Base-by-base conservation (phyloP, 2,329 filamentous ascomycete genomes). In the Aaosphaeria pasadenensis region DNA sequence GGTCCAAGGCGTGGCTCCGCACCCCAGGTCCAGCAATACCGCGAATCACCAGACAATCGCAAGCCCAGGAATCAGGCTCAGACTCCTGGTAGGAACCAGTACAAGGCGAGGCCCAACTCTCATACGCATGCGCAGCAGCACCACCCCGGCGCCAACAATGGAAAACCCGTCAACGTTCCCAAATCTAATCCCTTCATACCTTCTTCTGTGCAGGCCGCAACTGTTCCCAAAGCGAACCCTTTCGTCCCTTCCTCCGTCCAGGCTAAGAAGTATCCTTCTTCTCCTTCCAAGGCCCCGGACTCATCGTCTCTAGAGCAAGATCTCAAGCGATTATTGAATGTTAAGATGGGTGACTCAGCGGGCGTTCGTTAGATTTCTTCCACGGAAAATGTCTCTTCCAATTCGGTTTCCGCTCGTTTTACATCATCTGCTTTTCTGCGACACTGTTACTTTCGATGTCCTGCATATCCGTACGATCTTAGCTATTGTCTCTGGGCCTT, bases 161-260 rank as follows among this genome's bases (percentile, higher is more conserved):
- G 51, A 7, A 42, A 54, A 24, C 51, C 60, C 9, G 46, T 51
- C 30, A 46, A 56, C 32, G 48, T 52, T 3, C 54, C 57, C 3
- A 66, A 61, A 46, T 48, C 59, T 13, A 54, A 51, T 28, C 60
- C 57, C 5, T 59, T 60, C 53, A 66, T 66, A 57, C 17, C 17
- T 24, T 9, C 33, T 9, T 9, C 33, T 9, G n/a, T n/a, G n/a
- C 9, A 9, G 33, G 33, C 33, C 7, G 33, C 33, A 36, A n/a
- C 33, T 36, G n/a, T 36, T 36, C 33, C 33, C 33, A 40, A 40
- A 17, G 17, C 17, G 9, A 40, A 40, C 17, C 60, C 64, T 35
- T 69, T 69, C 38, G 60, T 68, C 31, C 66, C 66, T 46, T 61
- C 65, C n/a, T 69, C 66, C 11, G 66, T 69, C 33, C 58, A 61